These are phyloP conservation scores for Globisporangium camurandrum DNA, from an alignment of 352 stramenopile genomes.

Conservation along the genomic window DNA sequence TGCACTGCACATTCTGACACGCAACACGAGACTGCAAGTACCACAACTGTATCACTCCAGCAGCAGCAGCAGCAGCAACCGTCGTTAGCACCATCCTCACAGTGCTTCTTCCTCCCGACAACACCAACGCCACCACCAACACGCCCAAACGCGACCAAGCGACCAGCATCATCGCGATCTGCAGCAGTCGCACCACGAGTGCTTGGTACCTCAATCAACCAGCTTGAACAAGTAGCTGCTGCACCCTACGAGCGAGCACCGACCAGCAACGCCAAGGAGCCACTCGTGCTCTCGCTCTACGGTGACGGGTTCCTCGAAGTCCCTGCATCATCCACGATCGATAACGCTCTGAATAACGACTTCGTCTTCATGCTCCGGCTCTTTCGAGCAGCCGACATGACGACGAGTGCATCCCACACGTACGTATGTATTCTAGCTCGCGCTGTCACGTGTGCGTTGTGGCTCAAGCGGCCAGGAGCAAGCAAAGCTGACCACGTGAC, in stretches of 20 bases:
- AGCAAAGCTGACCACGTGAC: too few species aligned
- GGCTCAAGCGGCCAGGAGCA: too few species aligned
- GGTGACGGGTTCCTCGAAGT: conserved; percentile 46
- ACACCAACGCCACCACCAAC: background rate
- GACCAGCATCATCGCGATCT: background rate
- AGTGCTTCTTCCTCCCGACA: too few species aligned
- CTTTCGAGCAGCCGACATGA: conserved; percentile 32
- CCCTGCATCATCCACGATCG: conserved; percentile 2
- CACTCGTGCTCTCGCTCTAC: conserved; percentile 35
- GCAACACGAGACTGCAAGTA: too few species aligned
- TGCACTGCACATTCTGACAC: background rate
- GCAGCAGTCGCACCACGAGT: background rate
- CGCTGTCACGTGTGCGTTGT: background rate
- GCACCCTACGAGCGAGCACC: background rate
- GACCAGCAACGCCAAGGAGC: background rate
- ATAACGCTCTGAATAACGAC: conserved; percentile 8
- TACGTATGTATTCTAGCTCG: background rate
- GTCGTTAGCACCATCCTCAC: too few species aligned
- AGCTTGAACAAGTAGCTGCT: background rate
- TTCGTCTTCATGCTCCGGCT: conserved; percentile 33
- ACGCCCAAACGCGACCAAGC: background rate
- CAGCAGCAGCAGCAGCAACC: background rate
- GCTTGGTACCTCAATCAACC: background rate
- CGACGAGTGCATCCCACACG: background rate
- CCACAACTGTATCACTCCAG: too few species aligned